Base-by-base conservation (phyloP, 257 asterid species). In the Datura wrightii region DNA sequence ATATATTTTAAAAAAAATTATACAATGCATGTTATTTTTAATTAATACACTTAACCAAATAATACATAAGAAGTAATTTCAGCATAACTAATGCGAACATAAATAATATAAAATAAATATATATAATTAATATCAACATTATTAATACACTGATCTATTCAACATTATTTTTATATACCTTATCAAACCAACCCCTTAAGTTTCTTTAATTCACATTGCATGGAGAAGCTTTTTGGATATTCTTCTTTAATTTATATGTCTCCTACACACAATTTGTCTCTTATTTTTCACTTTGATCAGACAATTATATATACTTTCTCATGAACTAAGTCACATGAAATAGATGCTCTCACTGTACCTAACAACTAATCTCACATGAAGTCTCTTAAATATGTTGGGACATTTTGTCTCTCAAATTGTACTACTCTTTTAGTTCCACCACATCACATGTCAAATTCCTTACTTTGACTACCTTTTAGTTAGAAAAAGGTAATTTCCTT, bases 281-380 rank as follows among this genome's bases (percentile, higher is more conserved):
- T 19, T 48, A 19, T 74, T 13, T 11, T 48, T 53, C 44, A 48
- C 60, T 24, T 74, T 74, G 59, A 74, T 74, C 19, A 24, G 7
- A 72, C 2, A 50, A 50, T 3, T 50, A 50, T 10, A 39, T 39
- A 39, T 39, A 39, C 10, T 13, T 48, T 74, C 8, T 48, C 60
- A 72, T 5, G 31, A 6, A 4, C 4, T 50, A 55, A 13, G 55
- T 63, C 58, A 62, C 76, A 82, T 82, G 84, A 53, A 63, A 10
- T 42, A 62, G 79, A 82, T 66, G 79, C 79, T 53, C 84, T 62
- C 76, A 82, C 34, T 82, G 63, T 60, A 11, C 59, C 79, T 14
- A 82, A 82, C 72, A 82, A 46, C 84, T 44, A 82, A 82, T 65
- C 60, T 82, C 84, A 82, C 84, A 65, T 82, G 84, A 82, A 44